These are phyloP conservation scores for Phaffia australis DNA, from an alignment of 768 basidiomycete genomes.

Conservation along the genomic window DNA sequence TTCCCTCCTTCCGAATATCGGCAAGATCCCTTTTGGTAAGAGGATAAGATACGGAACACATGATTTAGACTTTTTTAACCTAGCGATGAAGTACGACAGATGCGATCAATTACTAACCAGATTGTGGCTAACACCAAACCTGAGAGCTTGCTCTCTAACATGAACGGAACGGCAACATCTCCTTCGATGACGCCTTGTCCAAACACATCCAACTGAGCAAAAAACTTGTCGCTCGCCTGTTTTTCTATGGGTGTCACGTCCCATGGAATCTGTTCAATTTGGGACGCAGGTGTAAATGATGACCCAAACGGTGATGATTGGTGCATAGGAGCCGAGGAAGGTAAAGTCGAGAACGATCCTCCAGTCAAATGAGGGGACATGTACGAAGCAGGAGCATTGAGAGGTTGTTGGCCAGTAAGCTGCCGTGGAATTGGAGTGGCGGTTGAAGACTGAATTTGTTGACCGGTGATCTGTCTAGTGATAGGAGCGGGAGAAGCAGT, in stretches of 20 bases:
- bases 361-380: conserved; percentile 21
- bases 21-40: conserved; percentile 65
- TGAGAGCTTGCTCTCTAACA: conserved; percentile 76
- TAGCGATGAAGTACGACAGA: conserved; percentile 7
- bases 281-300: conserved; percentile 24
- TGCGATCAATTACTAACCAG: conserved; percentile 52
- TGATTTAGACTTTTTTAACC: not conserved
- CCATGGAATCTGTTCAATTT: conserved; percentile 45
- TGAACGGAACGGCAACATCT: conserved; percentile 88
- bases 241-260: conserved; percentile 76
- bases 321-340: not conserved
- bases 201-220: conserved; percentile 65
- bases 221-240: conserved; percentile 61
- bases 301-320: conserved; percentile 21
- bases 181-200: conserved; percentile 76
- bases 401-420: conserved; percentile 9
- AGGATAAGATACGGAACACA: not conserved
- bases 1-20: conserved; percentile 78
- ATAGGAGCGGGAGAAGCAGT: conserved; percentile 21
- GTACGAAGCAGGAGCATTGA: conserved; percentile 5
- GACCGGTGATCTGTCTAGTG: conserved; percentile 20
- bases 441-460: conserved; percentile 6
- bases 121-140: conserved; percentile 77
- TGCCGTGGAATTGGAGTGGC: conserved; percentile 6
- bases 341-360: conserved; percentile 7